Evolutionary conservation across 2,329 filamentous ascomycete genomes (phyloP).

Genomic region (Ophiostoma fasciatum): DNA sequence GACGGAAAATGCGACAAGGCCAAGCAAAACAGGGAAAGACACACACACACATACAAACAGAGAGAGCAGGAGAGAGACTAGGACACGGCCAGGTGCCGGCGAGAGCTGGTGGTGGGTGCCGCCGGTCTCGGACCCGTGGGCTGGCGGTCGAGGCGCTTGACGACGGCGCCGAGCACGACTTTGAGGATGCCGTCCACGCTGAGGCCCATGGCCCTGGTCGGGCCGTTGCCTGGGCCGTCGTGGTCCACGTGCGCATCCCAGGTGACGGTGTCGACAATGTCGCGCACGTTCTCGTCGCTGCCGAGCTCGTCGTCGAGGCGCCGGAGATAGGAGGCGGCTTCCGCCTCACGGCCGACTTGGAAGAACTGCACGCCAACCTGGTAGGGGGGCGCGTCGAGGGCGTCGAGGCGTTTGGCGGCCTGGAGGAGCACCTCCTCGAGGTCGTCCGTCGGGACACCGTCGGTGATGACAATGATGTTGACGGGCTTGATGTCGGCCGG

Average conservation of each 20-base stretch:
- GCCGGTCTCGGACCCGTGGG: background rate
- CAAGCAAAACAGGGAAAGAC: background rate
- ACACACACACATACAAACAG: no score
- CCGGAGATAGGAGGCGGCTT: constrained; percentile 49
- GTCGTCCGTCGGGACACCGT: constrained; percentile 70
- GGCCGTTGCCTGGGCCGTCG: constrained; percentile 4
- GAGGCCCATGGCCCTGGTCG: constrained; percentile 30
- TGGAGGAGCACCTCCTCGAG: constrained; percentile 53
- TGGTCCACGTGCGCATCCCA: constrained; percentile 36
- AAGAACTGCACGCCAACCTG: constrained; percentile 94
- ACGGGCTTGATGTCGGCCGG: constrained; percentile 49
- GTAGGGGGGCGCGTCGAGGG: constrained; percentile 53
- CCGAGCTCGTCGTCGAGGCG: constrained; percentile 61
- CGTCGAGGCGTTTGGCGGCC: constrained; percentile 56
- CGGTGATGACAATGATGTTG: constrained; percentile 88
- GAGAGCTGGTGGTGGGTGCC: background rate
- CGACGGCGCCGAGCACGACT: constrained; percentile 63
- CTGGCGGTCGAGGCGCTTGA: constrained; percentile 19
- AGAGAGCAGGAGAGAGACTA: background rate
- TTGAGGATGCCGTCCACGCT: constrained; percentile 65
- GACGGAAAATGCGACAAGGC: no score
- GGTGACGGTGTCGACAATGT: constrained; percentile 85
- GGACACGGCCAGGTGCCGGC: background rate
- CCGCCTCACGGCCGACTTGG: constrained; percentile 63
- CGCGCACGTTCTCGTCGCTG: constrained; percentile 41